Conservation (phyloP, 352 stramenopile genomes). For the Phytophthora podocarpi region DNA sequence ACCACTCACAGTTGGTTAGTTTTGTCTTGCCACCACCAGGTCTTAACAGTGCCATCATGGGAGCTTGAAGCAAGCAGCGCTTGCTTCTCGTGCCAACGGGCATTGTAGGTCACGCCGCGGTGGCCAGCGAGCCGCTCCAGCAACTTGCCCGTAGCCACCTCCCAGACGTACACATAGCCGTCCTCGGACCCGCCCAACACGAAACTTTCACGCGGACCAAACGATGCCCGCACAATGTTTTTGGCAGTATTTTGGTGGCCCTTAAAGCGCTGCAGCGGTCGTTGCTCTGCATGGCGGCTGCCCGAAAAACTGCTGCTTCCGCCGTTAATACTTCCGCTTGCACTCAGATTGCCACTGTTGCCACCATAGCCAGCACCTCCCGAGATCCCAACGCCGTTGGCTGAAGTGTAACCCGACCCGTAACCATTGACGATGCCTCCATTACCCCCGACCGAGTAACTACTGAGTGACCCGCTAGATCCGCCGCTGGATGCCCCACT, state of each 20-base stretch:
- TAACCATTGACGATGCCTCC: conserved; percentile 22
- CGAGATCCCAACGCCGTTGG: conserved; percentile 26
- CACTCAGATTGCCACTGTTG: conserved; percentile 34
- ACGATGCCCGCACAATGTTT: conserved; percentile 86
- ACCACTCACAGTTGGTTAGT: conserved; percentile 26
- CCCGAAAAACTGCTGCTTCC: conserved; percentile 29
- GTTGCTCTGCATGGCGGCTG: conserved; percentile 54
- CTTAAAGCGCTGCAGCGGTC: conserved; percentile 87
- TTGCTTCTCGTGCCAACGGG: conserved; percentile 88
- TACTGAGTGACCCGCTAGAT: conserved; percentile 36
- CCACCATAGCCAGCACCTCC: conserved; percentile 22
- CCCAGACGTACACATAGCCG: conserved; percentile 87
- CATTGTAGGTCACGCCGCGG: conserved; percentile 83
- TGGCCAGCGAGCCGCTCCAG: conserved; percentile 82
- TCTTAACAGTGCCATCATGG: conserved; percentile 90
- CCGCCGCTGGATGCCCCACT: conserved; percentile 30
- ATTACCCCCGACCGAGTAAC: conserved; percentile 20
- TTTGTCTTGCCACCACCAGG: conserved; percentile 88
- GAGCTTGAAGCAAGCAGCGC: conserved; percentile 84
- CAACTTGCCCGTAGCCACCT: conserved; percentile 85
- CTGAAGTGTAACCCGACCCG: conserved; percentile 21
- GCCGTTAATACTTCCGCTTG: conserved; percentile 24
- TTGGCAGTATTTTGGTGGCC: conserved; percentile 91
- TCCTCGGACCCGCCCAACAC: conserved; percentile 89
- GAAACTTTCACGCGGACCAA: conserved; percentile 85